These are phyloP conservation scores for Fusarium irregulare DNA, from an alignment of 2,329 filamentous ascomycete genomes.

Conservation along the genomic window DNA sequence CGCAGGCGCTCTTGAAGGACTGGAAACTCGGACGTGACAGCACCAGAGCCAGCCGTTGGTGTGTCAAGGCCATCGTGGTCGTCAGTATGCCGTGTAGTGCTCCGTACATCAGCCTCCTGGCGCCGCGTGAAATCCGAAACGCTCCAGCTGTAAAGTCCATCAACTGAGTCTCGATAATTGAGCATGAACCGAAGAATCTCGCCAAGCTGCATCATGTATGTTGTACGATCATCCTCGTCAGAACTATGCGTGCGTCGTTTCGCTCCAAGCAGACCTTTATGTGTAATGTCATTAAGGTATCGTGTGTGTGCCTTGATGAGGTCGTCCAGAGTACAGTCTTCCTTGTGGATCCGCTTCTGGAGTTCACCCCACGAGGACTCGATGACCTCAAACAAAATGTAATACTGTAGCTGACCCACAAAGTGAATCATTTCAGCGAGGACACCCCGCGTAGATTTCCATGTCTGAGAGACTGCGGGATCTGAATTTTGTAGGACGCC, in stretches of 20 bases:
- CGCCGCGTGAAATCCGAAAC: constrained; percentile 92
- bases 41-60: constrained; percentile 56
- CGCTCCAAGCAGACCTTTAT: constrained; percentile 92
- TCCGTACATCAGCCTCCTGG: constrained; percentile 85
- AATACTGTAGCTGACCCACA: constrained; percentile 96
- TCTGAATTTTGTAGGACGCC: constrained; percentile 87
- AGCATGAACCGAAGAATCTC: constrained; percentile 96
- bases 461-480: constrained; percentile 76
- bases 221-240: constrained; percentile 74
- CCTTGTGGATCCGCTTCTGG: constrained; percentile 82
- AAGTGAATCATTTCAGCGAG: constrained; percentile 99
- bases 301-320: constrained; percentile 90
- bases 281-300: constrained; percentile 93
- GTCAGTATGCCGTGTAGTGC: constrained; percentile 64
- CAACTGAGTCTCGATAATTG: constrained; percentile 90
- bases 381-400: constrained; percentile 98
- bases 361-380: constrained; percentile 95
- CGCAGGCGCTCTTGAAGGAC: constrained; percentile 79
- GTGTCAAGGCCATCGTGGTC: constrained; percentile 38
- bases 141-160: constrained; percentile 93
- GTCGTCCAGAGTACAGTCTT: constrained; percentile 92
- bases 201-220: constrained; percentile 90
- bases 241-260: constrained; percentile 59
- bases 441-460: constrained; percentile 89
- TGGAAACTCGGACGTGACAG: constrained; percentile 74